Conservation (phyloP, 2,329 filamentous ascomycete genomes). For the Sarocladium oryzae region DNA sequence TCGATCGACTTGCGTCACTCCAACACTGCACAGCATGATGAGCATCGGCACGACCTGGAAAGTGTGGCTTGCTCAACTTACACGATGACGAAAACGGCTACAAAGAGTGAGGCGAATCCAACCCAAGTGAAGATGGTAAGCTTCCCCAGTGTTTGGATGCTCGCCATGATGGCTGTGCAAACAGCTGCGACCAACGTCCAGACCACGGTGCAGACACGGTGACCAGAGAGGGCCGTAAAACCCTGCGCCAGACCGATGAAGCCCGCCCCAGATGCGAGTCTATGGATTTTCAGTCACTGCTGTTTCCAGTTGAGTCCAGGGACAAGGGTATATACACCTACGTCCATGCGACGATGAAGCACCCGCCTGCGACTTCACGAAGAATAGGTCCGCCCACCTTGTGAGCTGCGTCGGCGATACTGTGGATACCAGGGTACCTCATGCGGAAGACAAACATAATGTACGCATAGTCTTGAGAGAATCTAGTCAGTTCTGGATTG, state of each 20-base stretch:
- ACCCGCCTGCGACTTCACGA: conserved; percentile 16
- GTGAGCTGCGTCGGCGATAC: conserved; percentile 19
- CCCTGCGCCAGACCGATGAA: conserved; percentile 19
- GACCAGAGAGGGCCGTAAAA: conserved; percentile 16
- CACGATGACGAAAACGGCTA: conserved; percentile 22
- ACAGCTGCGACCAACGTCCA: conserved; percentile 19
- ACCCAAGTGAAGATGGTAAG: conserved; percentile 24
- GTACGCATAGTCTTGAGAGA: conserved; percentile 18
- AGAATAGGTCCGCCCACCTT: conserved; percentile 18
- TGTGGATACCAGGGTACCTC: conserved; percentile 18
- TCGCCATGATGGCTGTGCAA: conserved; percentile 20
- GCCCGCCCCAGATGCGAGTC: conserved; percentile 17
- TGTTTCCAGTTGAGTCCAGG: neutral
- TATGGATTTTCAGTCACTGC: neutral
- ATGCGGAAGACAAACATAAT: conserved; percentile 21
- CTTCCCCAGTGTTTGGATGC: conserved; percentile 21
- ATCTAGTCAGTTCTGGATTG: neutral
- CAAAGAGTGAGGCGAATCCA: conserved; percentile 21
- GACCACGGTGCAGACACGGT: conserved; percentile 16
- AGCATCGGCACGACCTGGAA: neutral
- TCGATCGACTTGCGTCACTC: conserved; percentile 18
- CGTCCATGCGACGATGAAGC: conserved; percentile 20
- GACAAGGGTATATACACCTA: conserved; percentile 5
- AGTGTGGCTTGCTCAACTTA: conserved; percentile 12
- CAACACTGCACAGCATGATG: conserved; percentile 14